Conservation (phyloP, 2,329 filamentous ascomycete species). For the Didymosphaeria variabile region DNA sequence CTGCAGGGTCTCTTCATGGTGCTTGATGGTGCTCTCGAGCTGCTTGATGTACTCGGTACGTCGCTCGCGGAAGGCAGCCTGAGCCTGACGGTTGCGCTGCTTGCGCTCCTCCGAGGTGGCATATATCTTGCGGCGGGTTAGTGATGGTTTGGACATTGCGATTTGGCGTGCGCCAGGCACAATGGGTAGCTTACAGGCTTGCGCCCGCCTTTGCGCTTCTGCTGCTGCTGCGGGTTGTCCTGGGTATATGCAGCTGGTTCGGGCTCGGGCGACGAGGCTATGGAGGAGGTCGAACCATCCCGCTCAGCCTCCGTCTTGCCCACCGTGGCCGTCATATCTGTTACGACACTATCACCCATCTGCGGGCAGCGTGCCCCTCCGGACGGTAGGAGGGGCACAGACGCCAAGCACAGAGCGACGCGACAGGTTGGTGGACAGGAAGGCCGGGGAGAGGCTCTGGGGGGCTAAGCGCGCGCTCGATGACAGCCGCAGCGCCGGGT, state of each 20-base stretch:
- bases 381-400: conserved; percentile 47
- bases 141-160: conserved; percentile 47
- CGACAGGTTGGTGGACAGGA: conserved; percentile 32
- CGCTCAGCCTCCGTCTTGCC: conserved; percentile 56
- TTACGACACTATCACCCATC: conserved; percentile 60
- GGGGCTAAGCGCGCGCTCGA: conserved; percentile 49
- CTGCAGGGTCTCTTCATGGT: conserved; percentile 93
- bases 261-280: conserved; percentile 59
- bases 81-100: conserved; percentile 95
- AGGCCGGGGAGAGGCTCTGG: conserved; percentile 38
- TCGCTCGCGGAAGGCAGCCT: conserved; percentile 95
- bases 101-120: conserved; percentile 98
- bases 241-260: conserved; percentile 54
- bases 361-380: conserved; percentile 57
- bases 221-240: conserved; percentile 60
- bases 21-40: conserved; percentile 94
- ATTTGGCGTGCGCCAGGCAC: conserved; percentile 32
- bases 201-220: conserved; percentile 96
- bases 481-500: conserved; percentile 47
- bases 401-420: conserved; percentile 48
- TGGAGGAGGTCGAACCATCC: conserved; percentile 58
- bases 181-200: conserved; percentile 79
- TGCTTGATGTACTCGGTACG: conserved; percentile 99
- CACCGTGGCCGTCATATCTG: conserved; percentile 56
- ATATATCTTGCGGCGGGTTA: conserved; percentile 78